Base-by-base conservation (phyloP, 2,329 filamentous ascomycete species). In the Sphaerulina vaccinii region DNA sequence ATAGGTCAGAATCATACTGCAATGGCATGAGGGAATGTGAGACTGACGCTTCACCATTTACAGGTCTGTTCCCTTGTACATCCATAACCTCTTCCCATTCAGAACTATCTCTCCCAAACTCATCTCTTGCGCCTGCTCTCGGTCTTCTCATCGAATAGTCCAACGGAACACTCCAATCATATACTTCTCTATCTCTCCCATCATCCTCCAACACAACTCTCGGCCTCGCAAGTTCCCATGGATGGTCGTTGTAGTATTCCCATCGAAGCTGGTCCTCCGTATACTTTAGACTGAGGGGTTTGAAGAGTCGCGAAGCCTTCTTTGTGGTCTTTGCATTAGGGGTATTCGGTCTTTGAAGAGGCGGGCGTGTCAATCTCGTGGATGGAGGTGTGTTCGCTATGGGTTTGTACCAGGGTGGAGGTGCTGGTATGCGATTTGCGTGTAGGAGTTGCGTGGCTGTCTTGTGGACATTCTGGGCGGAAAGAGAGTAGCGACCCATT, bases 171-270 rank as follows among this genome's bases (percentile, higher is more conserved):
- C 85, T 87, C 92, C 92, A 97, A 70, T 96, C 83, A 64, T 83
- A 84, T 49, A 74, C 77, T 68, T 86, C 82, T 45, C 82, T 77
- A 66, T 99, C 92, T 67, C 86, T 87, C 47, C 93, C 93, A 65
- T 92, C 87, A 61, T 84, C 77, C 73, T 99, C 93, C 8, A 97
- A 74, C 40, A 99, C 77, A 52, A 96, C 79, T 61, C 89, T 81
- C 49, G 93, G 93, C 57, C 92, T 81, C 15, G 93, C 93, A 66
- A 99, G 75, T 73, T 99, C 93, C 93, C 93, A 99, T 4, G 93
- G 93, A 69, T 99, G 93, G 70, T 99, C 92, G 65, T 80, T 83
- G 76, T 88, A 99, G 75, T 97, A 99, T 22, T 85, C 82, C 61
- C 74, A 78, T 58, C 93, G 85, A 65, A 99, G 77, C 54, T 75